These are phyloP conservation scores for Aspergillus udagawae DNA, from an alignment of 2,329 filamentous ascomycete genomes.

Conservation along the genomic window DNA sequence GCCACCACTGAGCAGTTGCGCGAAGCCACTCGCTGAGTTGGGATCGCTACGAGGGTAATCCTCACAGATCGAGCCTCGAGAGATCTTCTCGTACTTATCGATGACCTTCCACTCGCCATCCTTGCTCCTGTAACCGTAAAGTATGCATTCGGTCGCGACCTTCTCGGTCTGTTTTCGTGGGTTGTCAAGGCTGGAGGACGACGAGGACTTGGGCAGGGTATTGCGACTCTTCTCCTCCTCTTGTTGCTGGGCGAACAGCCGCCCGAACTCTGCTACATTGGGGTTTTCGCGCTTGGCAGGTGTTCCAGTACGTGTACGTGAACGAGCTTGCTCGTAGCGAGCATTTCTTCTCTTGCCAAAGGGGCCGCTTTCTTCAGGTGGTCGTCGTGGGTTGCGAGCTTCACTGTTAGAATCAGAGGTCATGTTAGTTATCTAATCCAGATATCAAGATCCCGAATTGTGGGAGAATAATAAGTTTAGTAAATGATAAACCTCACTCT, in stretches of 20 bases:
- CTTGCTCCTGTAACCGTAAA: constrained; percentile 76
- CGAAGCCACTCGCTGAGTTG: constrained; percentile 64
- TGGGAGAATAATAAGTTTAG: background rate
- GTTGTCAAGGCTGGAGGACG: constrained; percentile 39
- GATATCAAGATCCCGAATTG: no score
- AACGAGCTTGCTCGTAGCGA: constrained; percentile 42
- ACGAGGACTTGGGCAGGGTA: constrained; percentile 36
- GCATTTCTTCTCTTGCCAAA: constrained; percentile 54
- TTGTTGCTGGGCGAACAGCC: constrained; percentile 43
- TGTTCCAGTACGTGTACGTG: constrained; percentile 56
- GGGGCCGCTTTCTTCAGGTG: constrained; percentile 58
- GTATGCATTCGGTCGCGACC: constrained; percentile 71
- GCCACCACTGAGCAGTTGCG: constrained; percentile 67
- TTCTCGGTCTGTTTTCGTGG: constrained; percentile 40
- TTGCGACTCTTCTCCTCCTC: constrained; percentile 37
- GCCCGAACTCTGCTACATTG: constrained; percentile 46
- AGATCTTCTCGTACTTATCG: constrained; percentile 81
- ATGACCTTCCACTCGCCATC: constrained; percentile 75
- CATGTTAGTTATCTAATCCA: constrained; percentile 21
- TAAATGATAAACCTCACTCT: constrained; percentile 45
- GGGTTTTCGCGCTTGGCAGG: constrained; percentile 56
- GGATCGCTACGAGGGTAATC: constrained; percentile 88
- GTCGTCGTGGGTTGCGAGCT: constrained; percentile 48
- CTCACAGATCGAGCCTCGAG: constrained; percentile 76
- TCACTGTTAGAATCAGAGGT: constrained; percentile 29